Evolutionary conservation across 805 yeast species (phyloP).

Genomic region (Cyberlindnera bimundalis): DNA sequence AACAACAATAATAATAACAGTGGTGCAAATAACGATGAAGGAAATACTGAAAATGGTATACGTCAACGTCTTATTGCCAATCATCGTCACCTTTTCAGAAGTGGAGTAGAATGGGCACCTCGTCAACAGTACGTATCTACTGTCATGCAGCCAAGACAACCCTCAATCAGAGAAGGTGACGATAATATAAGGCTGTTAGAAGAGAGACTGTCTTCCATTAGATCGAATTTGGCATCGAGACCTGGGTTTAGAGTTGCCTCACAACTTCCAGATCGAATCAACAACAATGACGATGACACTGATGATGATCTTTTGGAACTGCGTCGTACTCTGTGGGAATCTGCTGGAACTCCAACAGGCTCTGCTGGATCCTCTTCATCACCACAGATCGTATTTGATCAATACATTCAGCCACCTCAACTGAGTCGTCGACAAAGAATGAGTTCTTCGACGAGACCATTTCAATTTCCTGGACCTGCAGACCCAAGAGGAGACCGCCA

Average conservation of each 20-base stretch:
- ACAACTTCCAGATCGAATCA: neutral
- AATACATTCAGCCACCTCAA: neutral
- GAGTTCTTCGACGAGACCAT: neutral
- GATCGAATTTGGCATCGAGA: neutral
- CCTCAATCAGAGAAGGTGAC: neutral
- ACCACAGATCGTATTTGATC: neutral
- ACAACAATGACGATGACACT: neutral
- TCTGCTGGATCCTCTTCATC: neutral
- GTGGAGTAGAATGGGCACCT: no score
- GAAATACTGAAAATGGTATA: no score
- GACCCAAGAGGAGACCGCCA: neutral
- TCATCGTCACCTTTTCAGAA: no score
- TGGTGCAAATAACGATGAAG: no score
- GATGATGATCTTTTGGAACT: neutral
- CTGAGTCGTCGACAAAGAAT: neutral
- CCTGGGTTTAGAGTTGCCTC: neutral
- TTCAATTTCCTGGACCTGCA: neutral
- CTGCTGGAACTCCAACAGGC: neutral
- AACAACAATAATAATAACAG: neutral
- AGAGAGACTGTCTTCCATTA: neutral
- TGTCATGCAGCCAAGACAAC: no score
- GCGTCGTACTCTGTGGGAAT: conserved; percentile 1
- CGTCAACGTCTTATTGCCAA: no score
- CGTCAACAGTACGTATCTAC: no score
- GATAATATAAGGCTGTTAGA: neutral